Conservation (phyloP, 208 protist genomes). For the Herpetomonas samuelpessoai region DNA sequence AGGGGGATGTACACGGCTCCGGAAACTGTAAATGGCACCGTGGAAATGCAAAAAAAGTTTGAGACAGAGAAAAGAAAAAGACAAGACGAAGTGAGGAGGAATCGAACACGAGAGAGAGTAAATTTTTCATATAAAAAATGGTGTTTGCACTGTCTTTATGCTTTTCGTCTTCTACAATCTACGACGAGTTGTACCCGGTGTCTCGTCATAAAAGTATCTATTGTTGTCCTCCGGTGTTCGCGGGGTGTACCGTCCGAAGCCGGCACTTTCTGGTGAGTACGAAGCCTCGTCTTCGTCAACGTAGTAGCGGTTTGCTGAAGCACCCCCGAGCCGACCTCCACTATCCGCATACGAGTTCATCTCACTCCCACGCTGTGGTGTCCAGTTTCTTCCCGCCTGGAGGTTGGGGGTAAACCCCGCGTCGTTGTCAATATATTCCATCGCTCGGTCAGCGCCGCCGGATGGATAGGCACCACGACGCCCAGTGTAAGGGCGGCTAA, state of each 20-base stretch:
- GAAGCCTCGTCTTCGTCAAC: slow-evolving; percentile 4
- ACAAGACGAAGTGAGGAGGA: neutral
- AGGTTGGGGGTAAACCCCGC: slow-evolving; percentile 2
- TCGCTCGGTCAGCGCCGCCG: neutral
- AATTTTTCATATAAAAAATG: too few species aligned
- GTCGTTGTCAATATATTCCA: neutral
- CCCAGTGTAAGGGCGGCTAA: slow-evolving; percentile 2
- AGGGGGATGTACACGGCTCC: too few species aligned
- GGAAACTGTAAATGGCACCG: neutral
- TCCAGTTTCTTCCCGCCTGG: slow-evolving; percentile 12
- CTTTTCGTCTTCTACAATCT: neutral
- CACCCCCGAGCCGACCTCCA: too few species aligned
- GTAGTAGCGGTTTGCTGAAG: slow-evolving; percentile 17
- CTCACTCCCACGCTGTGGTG: slow-evolving; percentile 1
- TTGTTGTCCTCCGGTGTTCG: neutral
- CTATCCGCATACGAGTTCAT: slow-evolving; percentile 4
- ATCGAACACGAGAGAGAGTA: neutral
- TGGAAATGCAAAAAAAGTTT: neutral
- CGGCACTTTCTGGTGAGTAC: neutral
- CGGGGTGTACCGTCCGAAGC: neutral
- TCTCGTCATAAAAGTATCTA: neutral
- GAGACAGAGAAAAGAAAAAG: neutral
- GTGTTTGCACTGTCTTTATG: neutral
- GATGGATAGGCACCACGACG: neutral
- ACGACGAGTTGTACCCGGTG: neutral